Conservation (phyloP, 345 rosid species). For the Eucalyptus tenuipes region DNA sequence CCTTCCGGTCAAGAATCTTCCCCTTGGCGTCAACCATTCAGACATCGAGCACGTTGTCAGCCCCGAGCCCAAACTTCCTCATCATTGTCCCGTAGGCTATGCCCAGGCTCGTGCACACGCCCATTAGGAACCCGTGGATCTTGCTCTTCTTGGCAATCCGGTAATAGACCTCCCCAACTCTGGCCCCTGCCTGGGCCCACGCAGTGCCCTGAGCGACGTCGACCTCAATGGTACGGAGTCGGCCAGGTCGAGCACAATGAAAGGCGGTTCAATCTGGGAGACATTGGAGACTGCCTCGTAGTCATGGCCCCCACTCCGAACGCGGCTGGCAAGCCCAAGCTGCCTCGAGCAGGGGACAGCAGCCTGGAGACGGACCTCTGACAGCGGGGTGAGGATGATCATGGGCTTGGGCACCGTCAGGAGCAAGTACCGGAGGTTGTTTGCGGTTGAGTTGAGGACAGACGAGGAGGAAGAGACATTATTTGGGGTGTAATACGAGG, state of each 20-base stretch:
- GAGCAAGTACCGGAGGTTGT: constrained; percentile 30
- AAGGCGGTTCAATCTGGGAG: constrained; percentile 31
- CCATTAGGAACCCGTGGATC: constrained; percentile 49
- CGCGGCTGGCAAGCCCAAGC: constrained; percentile 21
- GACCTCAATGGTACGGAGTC: constrained; percentile 22
- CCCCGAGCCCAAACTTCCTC: constrained; percentile 66
- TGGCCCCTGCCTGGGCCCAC: constrained; percentile 68
- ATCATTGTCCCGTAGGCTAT: constrained; percentile 62
- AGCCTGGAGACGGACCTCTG: constrained; percentile 44
- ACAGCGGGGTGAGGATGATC: constrained; percentile 37
- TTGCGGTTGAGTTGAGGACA: constrained; percentile 29
- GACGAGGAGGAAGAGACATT: constrained; percentile 14
- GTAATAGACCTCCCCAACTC: constrained; percentile 44
- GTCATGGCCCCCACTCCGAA: constrained; percentile 62
- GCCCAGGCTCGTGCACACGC: constrained; percentile 49
- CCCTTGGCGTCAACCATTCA: constrained; percentile 42
- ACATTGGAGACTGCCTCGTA: constrained; percentile 48
- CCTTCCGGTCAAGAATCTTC: constrained; percentile 26
- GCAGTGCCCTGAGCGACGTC: constrained; percentile 21
- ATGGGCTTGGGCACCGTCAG: constrained; percentile 41
- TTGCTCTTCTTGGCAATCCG: constrained; percentile 46
- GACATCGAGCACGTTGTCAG: constrained; percentile 62
- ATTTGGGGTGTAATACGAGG: constrained; percentile 14
- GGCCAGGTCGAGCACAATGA: constrained; percentile 36
- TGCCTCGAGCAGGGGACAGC: constrained; percentile 34